Evolutionary conservation across 2,329 filamentous ascomycete genomes (phyloP), one percentile per base, ranked within the genome.

Genomic region (Pseudohalonectria lignicola): DNA sequence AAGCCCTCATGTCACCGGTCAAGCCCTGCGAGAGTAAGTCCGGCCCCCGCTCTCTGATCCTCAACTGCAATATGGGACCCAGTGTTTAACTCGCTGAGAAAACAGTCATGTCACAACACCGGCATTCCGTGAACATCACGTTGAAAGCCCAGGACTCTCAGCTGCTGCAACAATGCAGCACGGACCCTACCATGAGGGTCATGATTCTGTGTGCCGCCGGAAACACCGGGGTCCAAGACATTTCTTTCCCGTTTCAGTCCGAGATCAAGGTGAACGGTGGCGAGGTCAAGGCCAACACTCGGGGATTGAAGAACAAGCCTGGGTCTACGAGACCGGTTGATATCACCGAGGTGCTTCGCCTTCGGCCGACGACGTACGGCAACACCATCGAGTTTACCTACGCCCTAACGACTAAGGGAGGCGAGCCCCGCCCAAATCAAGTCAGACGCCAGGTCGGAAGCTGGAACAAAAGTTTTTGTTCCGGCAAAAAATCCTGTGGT

Each of bases 281-380:
- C 25, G 86, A 95, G 41, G 73, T 95, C 47, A 92, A 90, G 58
- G 82, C 83, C n/a, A 98, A 96, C 55, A 71, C 94, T 47, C 83
- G 92, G 48, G 92, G 92, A 4, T 62, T 98, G 44, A 98, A 98
- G 62, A 95, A 94, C 57, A 94, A 92, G 57, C 86, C 90, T 6
- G 92, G 92, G 17, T 93, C 92, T 32, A 98, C 92, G 30, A 79
- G 86, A 51, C 92, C 92, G 7, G 87, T 86, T 34, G 92, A 98
- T 60, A 82, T 98, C 44, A 98, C 92, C 7, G 67, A 74, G 46
- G 71, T 76, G 42, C 66, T 96, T 33, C 76, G 81, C 15, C 74
- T 85, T 21, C 79, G 75, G 45, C 74, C 78, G 10, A 53, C 68
- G 15, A 69, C 70, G 31, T 93, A 90, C 53, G 64, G 64, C 39